A percentile compares a stretch with the other conserved stretches of the same genome.
Conservation (phyloP, 176 grass and related monocot species). For the Carex littledalei region DNA sequence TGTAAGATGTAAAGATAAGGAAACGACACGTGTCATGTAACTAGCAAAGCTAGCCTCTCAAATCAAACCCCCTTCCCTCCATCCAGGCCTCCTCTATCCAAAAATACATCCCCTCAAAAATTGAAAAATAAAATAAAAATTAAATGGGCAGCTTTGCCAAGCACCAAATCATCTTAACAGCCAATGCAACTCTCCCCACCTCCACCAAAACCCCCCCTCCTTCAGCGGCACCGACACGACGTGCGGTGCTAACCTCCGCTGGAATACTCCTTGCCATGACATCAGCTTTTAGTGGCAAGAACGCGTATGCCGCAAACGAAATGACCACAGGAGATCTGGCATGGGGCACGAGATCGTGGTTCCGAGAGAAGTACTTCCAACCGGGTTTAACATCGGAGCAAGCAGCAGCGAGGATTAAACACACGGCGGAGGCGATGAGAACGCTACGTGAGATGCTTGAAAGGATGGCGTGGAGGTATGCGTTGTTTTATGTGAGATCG, state of each 20-base stretch:
- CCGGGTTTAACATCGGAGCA: constrained; percentile 57
- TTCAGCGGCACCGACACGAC: background rate
- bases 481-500: constrained; percentile 77
- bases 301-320: constrained; percentile 21
- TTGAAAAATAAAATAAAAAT: too few species aligned
- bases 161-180: constrained; percentile 56
- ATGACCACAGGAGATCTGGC: constrained; percentile 32
- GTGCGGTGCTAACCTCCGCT: background rate
- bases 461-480: constrained; percentile 86
- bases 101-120: background rate
- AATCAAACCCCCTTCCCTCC: background rate
- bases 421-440: constrained; percentile 80
- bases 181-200: constrained; percentile 24
- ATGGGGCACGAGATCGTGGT: constrained; percentile 81
- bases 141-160: constrained; percentile 70
- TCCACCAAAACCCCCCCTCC: background rate
- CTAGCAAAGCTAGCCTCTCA: background rate
- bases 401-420: constrained; percentile 69
- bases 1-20: constrained; percentile 3
- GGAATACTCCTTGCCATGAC: constrained; percentile 33
- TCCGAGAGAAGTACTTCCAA: constrained; percentile 74
- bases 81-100: constrained; percentile 11
- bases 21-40: background rate
- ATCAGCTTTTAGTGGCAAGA: constrained; percentile 32
- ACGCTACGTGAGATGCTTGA: constrained; percentile 84